A percentile compares a stretch with the other conserved stretches of the same genome.
phyloP scores from a whole-genome alignment of 768 basidiomycete genomes.

The Boletus fagicola region DNA sequence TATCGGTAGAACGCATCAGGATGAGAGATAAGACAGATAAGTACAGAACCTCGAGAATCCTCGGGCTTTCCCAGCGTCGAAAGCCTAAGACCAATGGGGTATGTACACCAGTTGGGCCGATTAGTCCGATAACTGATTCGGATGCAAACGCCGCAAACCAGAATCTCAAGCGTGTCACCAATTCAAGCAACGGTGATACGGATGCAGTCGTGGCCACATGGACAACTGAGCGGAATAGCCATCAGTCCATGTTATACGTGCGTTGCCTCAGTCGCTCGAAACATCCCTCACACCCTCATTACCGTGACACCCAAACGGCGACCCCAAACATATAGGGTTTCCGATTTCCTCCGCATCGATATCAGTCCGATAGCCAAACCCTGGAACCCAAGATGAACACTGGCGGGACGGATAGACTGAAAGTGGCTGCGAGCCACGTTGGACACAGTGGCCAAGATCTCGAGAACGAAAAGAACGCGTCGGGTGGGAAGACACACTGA shows the following conservation, averaged over 20 bases:
- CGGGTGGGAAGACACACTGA: background rate
- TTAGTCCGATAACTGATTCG: background rate
- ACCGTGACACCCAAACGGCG: background rate
- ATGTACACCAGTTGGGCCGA: background rate
- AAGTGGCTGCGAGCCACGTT: background rate
- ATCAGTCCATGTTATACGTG: background rate
- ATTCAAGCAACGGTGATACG: background rate
- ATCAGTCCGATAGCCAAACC: background rate
- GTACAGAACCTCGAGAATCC: background rate
- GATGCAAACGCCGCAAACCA: background rate
- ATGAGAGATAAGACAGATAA: background rate
- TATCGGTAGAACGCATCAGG: constrained; percentile 7
- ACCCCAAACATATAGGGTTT: background rate
- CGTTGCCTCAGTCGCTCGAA: constrained; percentile 6
- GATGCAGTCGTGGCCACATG: constrained; percentile 1
- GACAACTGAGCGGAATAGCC: background rate
- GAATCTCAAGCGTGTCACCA: background rate
- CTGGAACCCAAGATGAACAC: background rate
- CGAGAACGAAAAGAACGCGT: too few relatives aligned
- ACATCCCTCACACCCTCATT: constrained; percentile 3
- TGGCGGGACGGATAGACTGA: background rate
- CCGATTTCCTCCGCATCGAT: background rate
- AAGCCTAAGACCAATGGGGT: background rate
- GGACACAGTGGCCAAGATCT: background rate
- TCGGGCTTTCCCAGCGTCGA: background rate